These are phyloP conservation scores for Danielia reshetovae DNA, from an alignment of 805 yeast species.

Conservation along the genomic window DNA sequence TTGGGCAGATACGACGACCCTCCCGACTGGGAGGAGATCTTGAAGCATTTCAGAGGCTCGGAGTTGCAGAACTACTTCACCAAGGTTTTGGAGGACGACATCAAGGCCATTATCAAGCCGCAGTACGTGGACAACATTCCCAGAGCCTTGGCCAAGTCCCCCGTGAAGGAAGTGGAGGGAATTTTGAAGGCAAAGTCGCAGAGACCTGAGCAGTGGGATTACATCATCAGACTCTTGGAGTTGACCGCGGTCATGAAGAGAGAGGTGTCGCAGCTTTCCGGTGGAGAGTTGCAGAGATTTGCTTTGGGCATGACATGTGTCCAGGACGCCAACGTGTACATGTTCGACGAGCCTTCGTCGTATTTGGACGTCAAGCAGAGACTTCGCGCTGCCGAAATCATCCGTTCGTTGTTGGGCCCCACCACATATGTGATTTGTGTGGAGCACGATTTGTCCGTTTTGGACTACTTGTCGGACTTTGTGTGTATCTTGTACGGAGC, in stretches of 20 bases:
- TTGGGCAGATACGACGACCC: constrained; percentile 93
- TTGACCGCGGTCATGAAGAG: constrained; percentile 73
- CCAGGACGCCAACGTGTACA: constrained; percentile 91
- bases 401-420: constrained; percentile 76
- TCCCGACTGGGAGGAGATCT: constrained; percentile 95
- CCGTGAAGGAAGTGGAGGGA: constrained; percentile 80
- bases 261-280: constrained; percentile 86
- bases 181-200: constrained; percentile 74
- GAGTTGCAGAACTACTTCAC: constrained; percentile 96
- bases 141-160: constrained; percentile 85
- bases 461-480: constrained; percentile 95
- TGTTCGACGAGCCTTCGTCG: constrained; percentile 99
- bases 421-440: constrained; percentile 90
- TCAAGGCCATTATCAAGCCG: constrained; percentile 97
- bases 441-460: constrained; percentile 96
- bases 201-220: constrained; percentile 62
- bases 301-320: constrained; percentile 98
- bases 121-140: constrained; percentile 98
- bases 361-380: constrained; percentile 98
- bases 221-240: constrained; percentile 68
- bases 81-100: constrained; percentile 86
- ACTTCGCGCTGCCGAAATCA: constrained; percentile 93
- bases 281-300: constrained; percentile 98
- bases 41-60: constrained; percentile 90
- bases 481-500: constrained; percentile 97